phyloP scores from a whole-genome alignment of 495 filamentous ascomycete genomes.

The Penicillium pulvis region DNA sequence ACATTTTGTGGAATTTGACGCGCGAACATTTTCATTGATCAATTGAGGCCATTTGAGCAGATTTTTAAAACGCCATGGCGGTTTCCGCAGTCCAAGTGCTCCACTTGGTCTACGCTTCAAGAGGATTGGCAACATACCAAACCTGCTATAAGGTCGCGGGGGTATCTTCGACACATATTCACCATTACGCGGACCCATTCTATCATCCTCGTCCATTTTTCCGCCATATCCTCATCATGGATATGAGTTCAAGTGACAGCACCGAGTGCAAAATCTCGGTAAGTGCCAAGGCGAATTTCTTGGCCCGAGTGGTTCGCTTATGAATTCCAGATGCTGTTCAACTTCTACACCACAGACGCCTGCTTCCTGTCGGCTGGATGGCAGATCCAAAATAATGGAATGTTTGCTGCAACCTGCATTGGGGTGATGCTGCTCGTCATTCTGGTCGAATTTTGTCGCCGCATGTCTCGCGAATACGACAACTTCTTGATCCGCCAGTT shows the following conservation, averaged over 20 bases:
- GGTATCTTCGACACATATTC: neutral
- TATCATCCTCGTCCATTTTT: neutral
- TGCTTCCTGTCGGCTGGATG: conserved; percentile 66
- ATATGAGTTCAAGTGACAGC: conserved; percentile 23
- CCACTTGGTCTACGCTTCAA: neutral
- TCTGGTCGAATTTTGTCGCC: conserved; percentile 60
- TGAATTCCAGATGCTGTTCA: conserved; percentile 63
- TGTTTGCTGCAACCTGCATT: conserved; percentile 68
- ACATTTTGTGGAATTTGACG: neutral
- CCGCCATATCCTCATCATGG: conserved; percentile 18
- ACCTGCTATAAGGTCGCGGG: neutral
- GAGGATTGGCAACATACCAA: neutral
- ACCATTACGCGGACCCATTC: neutral
- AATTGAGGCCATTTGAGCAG: neutral
- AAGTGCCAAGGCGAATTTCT: conserved; percentile 18
- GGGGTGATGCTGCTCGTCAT: conserved; percentile 64
- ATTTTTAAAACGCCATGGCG: neutral
- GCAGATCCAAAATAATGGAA: conserved; percentile 59
- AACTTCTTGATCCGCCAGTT: conserved; percentile 49
- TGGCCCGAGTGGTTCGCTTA: conserved; percentile 8
- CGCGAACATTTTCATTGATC: neutral
- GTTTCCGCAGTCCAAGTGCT: neutral
- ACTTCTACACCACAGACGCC: conserved; percentile 65
- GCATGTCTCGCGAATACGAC: conserved; percentile 59
- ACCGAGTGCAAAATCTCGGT: conserved; percentile 30